These are phyloP conservation scores for Periconia macrospinosa DNA, from an alignment of 2,329 filamentous ascomycete species.

Conservation along the genomic window DNA sequence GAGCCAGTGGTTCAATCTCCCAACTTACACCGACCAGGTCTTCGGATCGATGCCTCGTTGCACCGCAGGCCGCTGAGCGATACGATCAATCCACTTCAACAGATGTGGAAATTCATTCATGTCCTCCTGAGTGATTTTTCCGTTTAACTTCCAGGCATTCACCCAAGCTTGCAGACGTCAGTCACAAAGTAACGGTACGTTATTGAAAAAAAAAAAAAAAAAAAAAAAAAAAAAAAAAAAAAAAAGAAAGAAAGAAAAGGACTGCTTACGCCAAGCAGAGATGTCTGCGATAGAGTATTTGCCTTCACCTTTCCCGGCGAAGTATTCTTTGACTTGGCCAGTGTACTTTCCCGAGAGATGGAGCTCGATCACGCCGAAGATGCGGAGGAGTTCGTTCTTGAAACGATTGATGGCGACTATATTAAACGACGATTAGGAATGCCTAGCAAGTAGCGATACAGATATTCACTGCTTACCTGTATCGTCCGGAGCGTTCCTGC, in stretches of 20 bases:
- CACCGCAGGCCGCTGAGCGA: slow-evolving; percentile 53
- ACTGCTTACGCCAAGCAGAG: slow-evolving; percentile 45
- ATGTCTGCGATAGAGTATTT: slow-evolving; percentile 59
- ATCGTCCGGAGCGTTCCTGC: slow-evolving; percentile 11
- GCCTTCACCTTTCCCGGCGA: slow-evolving; percentile 58
- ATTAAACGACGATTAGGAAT: too few relatives aligned
- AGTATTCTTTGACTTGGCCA: slow-evolving; percentile 53
- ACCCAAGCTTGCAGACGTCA: slow-evolving; percentile 42
- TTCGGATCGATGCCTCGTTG: slow-evolving; percentile 44
- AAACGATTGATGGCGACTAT: slow-evolving; percentile 41
- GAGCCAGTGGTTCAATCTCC: too few relatives aligned
- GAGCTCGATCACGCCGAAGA: slow-evolving; percentile 60
- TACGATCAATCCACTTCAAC: slow-evolving; percentile 57
- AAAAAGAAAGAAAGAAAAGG: too few relatives aligned
- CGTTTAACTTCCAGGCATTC: slow-evolving; percentile 47
- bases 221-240: too few relatives aligned
- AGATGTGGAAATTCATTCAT: slow-evolving; percentile 56
- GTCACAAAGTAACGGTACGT: too few relatives aligned
- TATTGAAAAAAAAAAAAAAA: too few relatives aligned
- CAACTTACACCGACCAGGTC: too few relatives aligned
- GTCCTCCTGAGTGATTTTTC: slow-evolving; percentile 50
- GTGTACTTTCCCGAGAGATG: slow-evolving; percentile 56
- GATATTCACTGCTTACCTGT: background rate
- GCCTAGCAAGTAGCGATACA: too few relatives aligned
- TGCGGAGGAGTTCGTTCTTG: slow-evolving; percentile 51